phyloP scores from a whole-genome alignment of 768 basidiomycete genomes.

The Collybia mongolica region DNA sequence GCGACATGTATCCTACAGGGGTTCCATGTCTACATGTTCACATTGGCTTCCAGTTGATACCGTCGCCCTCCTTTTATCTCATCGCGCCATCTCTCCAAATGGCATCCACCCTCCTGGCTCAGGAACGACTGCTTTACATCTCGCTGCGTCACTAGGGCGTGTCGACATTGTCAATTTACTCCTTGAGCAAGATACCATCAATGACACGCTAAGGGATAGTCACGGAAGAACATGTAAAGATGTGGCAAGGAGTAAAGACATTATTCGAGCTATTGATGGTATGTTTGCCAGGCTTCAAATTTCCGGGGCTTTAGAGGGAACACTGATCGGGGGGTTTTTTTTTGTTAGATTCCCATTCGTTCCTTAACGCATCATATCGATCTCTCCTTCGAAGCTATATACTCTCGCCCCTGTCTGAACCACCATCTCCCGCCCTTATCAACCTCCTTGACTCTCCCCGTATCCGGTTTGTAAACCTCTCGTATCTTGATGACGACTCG shows the following conservation, averaged over 20 bases:
- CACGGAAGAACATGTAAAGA: slow-evolving; percentile 71
- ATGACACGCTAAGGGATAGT: slow-evolving; percentile 72
- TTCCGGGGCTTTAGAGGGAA: background rate
- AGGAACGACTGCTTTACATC: slow-evolving; percentile 74
- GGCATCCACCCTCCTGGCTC: slow-evolving; percentile 72
- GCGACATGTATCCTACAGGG: background rate
- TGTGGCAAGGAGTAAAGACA: slow-evolving; percentile 69
- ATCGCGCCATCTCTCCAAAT: slow-evolving; percentile 79
- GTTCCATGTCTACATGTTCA: background rate
- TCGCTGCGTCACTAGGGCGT: slow-evolving; percentile 65
- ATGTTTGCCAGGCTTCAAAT: slow-evolving; percentile 13
- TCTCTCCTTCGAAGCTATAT: slow-evolving; percentile 74
- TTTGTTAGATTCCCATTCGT: slow-evolving; percentile 53
- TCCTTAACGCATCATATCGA: slow-evolving; percentile 72
- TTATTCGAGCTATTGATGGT: slow-evolving; percentile 69
- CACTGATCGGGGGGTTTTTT: background rate
- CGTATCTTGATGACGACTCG: slow-evolving; percentile 74
- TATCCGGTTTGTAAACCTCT: slow-evolving; percentile 69
- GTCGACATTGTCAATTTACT: slow-evolving; percentile 72
- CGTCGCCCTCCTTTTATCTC: slow-evolving; percentile 62
- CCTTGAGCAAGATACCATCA: slow-evolving; percentile 75
- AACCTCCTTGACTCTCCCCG: slow-evolving; percentile 70
- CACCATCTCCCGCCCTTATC: slow-evolving; percentile 44
- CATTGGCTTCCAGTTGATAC: slow-evolving; percentile 52
- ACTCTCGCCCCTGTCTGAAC: slow-evolving; percentile 45